Evolutionary conservation across 805 yeast genomes (phyloP).

Genomic region (Metschnikowia lochheadii): DNA sequence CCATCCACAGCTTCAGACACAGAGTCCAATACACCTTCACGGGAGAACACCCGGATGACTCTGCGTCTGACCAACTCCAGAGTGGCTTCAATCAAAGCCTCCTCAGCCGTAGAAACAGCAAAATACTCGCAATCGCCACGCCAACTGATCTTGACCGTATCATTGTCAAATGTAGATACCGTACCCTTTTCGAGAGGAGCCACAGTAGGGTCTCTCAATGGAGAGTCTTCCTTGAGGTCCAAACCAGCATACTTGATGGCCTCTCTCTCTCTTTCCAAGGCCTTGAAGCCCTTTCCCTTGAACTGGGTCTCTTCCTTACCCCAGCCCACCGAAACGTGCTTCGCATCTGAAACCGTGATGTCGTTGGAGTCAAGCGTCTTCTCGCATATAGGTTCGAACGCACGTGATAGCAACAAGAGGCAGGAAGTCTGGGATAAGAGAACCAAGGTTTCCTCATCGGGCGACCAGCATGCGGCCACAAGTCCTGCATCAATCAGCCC

Average conservation of each 20-base stretch:
- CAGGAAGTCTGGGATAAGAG: conserved; percentile 60
- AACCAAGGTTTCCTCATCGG: conserved; percentile 82
- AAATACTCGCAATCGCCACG: conserved; percentile 91
- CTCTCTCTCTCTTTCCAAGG: conserved; percentile 55
- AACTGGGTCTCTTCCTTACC: conserved; percentile 96
- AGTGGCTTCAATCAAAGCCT: conserved; percentile 39
- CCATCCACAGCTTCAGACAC: conserved; percentile 89
- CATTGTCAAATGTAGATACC: conserved; percentile 51
- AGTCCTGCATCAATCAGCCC: conserved; percentile 82
- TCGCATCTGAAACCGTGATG: conserved; percentile 51
- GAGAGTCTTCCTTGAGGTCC: conserved; percentile 53
- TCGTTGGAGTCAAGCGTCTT: conserved; percentile 56
- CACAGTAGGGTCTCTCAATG: conserved; percentile 84
- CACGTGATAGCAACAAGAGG: conserved; percentile 63
- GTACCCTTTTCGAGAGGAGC: conserved; percentile 67
- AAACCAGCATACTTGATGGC: conserved; percentile 64
- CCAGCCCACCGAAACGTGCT: conserved; percentile 97
- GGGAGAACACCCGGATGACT: conserved; percentile 73
- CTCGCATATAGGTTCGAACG: conserved; percentile 77
- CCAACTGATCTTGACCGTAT: conserved; percentile 66
- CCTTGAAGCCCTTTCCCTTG: conserved; percentile 87
- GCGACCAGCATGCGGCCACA: conserved; percentile 76
- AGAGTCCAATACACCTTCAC: conserved; percentile 74
- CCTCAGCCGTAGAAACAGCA: conserved; percentile 61
- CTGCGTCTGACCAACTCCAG: conserved; percentile 49